Evolutionary conservation across 768 basidiomycete genomes (phyloP).

Genomic region (Exidia glandulosa): DNA sequence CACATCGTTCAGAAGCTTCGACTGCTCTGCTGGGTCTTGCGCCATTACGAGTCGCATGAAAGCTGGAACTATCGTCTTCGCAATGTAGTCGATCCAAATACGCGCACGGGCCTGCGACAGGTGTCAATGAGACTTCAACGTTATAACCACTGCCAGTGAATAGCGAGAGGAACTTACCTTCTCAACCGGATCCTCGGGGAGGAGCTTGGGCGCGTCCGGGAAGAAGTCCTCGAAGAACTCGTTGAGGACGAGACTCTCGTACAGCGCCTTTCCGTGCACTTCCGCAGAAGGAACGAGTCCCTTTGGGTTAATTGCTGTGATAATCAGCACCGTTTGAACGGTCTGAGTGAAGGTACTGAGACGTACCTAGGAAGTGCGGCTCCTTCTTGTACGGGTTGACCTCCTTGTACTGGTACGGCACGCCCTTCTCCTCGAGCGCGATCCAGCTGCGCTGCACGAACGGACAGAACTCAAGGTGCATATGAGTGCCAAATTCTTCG

Average conservation of each 20-base stretch:
- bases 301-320: constrained; percentile 48
- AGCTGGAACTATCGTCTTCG: constrained; percentile 40
- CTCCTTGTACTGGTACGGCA: constrained; percentile 59
- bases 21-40: constrained; percentile 26
- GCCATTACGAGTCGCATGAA: constrained; percentile 39
- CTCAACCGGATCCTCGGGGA: constrained; percentile 39
- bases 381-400: constrained; percentile 65
- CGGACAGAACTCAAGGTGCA: constrained; percentile 8
- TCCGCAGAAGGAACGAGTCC: constrained; percentile 56
- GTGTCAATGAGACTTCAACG: too few species aligned
- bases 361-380: constrained; percentile 39
- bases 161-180: too few species aligned
- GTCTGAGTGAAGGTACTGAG: neutral
- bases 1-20: constrained; percentile 17
- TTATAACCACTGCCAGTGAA: too few species aligned
- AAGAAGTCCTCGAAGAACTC: constrained; percentile 60
- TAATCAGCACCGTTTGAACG: constrained; percentile 7
- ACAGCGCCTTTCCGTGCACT: constrained; percentile 39
- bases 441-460: constrained; percentile 47
- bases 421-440: constrained; percentile 49
- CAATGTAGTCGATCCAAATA: constrained; percentile 45
- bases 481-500: neutral
- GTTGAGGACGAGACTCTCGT: constrained; percentile 53
- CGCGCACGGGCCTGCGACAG: constrained; percentile 41
- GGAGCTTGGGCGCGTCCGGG: constrained; percentile 33